Base-by-base conservation (phyloP, 768 basidiomycete species). In the Dacryopinax primogenitus region DNA sequence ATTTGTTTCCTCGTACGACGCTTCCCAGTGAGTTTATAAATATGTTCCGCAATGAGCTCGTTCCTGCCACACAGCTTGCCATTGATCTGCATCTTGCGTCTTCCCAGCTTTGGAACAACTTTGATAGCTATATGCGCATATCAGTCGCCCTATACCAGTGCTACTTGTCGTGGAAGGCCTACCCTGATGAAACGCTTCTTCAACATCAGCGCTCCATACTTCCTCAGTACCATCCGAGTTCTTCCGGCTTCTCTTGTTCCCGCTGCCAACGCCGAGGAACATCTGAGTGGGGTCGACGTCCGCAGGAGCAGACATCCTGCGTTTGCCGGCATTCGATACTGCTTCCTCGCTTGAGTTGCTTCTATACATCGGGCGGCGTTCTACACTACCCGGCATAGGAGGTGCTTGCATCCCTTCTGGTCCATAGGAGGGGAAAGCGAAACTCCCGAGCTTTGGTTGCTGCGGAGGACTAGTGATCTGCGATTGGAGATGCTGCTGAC, bases 21-120 rank as follows among this genome's bases (percentile, higher is more conserved):
- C 36, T 70, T 70, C 21, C 73, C 73, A 12, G 73, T 73, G 35
- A 67, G 66, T 16, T 73, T 67, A 1, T 65, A 62, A 37, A 76
- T 72, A 67, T 73, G 72, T 33, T 73, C 69, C 33, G 70, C 72
- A 63, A 76, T 74, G 44, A 75, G 69, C 66, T 76, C 76, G 69
- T 76, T 76, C 1, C 76, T 69, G 0, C 76, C 76, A 51, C 73
- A 73, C 0, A 72, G 66, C 66, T 73, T 74, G 58, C 71, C 71
- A 39, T 74, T 69, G 64, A 76, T 66, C 15, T 71, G 30, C 34
- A 75, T 62, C 66, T 76, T 74, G 39, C 69, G 70, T 21, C 75
- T 61, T 2, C 74, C 75, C 32, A 74, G 67, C 23, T 68, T 68
- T 15, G 72, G 72, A 0, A 73, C 51, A 28, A 72, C 61, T 0